A percentile compares a stretch with the other conserved stretches of the same genome.
Evolutionary conservation across 2,329 filamentous ascomycete species (phyloP).

Genomic region (Geosmithia morbida): DNA sequence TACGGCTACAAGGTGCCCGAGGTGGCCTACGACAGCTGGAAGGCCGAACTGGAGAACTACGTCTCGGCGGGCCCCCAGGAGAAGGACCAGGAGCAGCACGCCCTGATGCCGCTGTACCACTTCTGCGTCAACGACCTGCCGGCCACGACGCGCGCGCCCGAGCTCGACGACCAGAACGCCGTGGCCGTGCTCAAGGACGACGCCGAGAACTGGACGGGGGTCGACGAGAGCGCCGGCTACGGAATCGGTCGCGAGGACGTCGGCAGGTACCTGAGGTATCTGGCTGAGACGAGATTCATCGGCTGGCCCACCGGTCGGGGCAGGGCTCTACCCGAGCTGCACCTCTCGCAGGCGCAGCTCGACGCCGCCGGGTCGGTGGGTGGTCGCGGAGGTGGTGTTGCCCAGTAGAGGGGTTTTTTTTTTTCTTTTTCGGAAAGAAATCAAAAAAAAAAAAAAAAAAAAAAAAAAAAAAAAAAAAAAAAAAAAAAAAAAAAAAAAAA

Average conservation of each 20-base stretch:
- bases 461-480: not conserved
- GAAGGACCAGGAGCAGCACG: conserved; percentile 12
- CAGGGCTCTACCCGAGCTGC: conserved; percentile 9
- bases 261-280: conserved; percentile 11
- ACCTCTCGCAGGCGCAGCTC: not conserved
- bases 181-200: conserved; percentile 48
- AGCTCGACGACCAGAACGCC: conserved; percentile 53
- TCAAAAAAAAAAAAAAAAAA: not conserved
- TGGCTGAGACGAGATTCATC: conserved; percentile 15
- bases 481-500: not conserved
- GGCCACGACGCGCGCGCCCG: conserved; percentile 51
- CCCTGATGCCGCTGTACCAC: conserved; percentile 52
- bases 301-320: conserved; percentile 12
- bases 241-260: conserved; percentile 12
- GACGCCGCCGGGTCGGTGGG: conserved; percentile 2
- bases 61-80: conserved; percentile 6
- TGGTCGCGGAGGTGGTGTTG: not conserved
- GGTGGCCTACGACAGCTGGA: conserved; percentile 44
- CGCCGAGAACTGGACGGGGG: conserved; percentile 38
- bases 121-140: conserved; percentile 57
- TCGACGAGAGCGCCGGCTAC: conserved; percentile 35
- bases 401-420: not conserved
- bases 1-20: conserved; percentile 65
- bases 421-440: not conserved
- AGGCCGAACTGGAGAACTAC: conserved; percentile 8